A percentile compares a stretch with the other conserved stretches of the same genome.
phyloP scores from a whole-genome alignment of 768 basidiomycete genomes.

The Agrocybe pediades region DNA sequence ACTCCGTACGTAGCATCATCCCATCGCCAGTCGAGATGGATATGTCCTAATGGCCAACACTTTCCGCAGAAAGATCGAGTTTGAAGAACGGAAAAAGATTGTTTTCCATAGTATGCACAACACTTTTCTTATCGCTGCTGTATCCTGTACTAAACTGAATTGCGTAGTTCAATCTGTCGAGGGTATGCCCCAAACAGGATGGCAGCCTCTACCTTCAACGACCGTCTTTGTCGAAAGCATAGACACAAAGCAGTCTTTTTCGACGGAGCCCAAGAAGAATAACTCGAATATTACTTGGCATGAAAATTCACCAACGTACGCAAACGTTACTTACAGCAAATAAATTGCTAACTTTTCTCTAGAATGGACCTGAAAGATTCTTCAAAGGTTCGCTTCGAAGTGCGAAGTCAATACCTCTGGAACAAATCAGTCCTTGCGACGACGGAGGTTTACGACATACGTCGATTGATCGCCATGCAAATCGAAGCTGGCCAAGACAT shows the following conservation, averaged over 20 bases:
- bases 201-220: slow-evolving; percentile 18
- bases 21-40: too few relatives aligned
- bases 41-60: neutral
- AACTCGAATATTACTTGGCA: slow-evolving; percentile 15
- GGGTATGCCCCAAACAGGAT: slow-evolving; percentile 18
- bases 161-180: slow-evolving; percentile 16
- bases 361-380: slow-evolving; percentile 16
- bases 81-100: slow-evolving; percentile 20
- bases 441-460: slow-evolving; percentile 16
- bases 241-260: slow-evolving; percentile 14
- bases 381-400: slow-evolving; percentile 19
- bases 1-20: slow-evolving; percentile 1
- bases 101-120: slow-evolving; percentile 19
- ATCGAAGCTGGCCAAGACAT: slow-evolving; percentile 15
- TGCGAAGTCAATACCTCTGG: slow-evolving; percentile 19
- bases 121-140: neutral
- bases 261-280: slow-evolving; percentile 18
- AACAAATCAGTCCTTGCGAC: slow-evolving; percentile 16
- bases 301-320: slow-evolving; percentile 22
- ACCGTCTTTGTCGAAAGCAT: slow-evolving; percentile 18
- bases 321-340: neutral
- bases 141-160: neutral
- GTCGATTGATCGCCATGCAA: slow-evolving; percentile 19
- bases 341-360: neutral
- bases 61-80: slow-evolving; percentile 11